phyloP scores from a whole-genome alignment of 1,284 basidiomycete species.

The Mixia osmundae region DNA sequence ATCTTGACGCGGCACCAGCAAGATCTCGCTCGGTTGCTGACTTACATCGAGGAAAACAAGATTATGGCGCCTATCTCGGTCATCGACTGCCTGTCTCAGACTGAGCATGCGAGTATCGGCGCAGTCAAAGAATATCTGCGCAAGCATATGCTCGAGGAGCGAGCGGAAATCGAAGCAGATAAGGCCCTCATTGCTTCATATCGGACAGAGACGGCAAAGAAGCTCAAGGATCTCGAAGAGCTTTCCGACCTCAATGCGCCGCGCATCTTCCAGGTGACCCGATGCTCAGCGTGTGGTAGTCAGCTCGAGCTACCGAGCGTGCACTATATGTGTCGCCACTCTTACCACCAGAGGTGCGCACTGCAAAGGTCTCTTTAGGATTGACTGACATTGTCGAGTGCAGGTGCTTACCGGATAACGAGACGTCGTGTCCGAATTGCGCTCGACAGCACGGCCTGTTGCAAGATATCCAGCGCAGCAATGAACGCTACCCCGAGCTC shows the following conservation, averaged over 20 bases:
- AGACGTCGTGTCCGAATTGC: neutral
- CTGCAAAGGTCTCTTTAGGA: neutral
- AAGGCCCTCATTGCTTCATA: slow-evolving; percentile 63
- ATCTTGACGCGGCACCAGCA: slow-evolving; percentile 41
- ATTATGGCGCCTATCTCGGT: slow-evolving; percentile 73
- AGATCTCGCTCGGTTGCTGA: slow-evolving; percentile 46
- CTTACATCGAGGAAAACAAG: slow-evolving; percentile 47
- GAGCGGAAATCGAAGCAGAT: slow-evolving; percentile 57
- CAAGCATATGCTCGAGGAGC: slow-evolving; percentile 43
- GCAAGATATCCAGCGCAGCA: slow-evolving; percentile 1
- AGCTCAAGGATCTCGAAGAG: slow-evolving; percentile 54
- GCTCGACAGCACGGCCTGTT: slow-evolving; percentile 1
- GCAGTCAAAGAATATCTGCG: slow-evolving; percentile 74
- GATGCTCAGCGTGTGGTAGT: slow-evolving; percentile 65
- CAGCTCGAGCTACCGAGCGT: slow-evolving; percentile 76
- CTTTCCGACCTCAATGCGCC: slow-evolving; percentile 52
- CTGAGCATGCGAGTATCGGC: slow-evolving; percentile 56
- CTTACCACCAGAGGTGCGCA: slow-evolving; percentile 75
- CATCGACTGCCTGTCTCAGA: slow-evolving; percentile 64
- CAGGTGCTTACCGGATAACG: neutral
- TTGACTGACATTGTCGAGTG: neutral
- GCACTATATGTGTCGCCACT: slow-evolving; percentile 96
- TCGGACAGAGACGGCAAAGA: slow-evolving; percentile 54
- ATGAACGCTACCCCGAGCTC: neutral
- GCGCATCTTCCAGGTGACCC: slow-evolving; percentile 74